Conservation (phyloP, 192 early-diverging fungal genomes). For the Gonapodya sp. region DNA sequence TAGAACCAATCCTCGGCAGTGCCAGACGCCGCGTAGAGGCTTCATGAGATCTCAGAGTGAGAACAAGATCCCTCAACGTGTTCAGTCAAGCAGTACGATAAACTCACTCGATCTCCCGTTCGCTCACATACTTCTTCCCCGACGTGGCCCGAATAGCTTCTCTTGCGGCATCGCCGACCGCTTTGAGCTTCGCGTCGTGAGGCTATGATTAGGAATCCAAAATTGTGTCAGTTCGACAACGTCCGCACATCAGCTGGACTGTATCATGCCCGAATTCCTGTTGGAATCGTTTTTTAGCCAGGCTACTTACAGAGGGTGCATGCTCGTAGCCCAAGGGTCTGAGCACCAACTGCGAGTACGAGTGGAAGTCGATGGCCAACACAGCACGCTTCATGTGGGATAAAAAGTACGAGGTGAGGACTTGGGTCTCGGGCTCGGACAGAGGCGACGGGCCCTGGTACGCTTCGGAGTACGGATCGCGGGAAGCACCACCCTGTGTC, state of each 20-base stretch:
- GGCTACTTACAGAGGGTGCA: conserved; percentile 15
- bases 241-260: neutral
- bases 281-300: no score
- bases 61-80: no score
- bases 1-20: conserved; percentile 34
- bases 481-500: conserved; percentile 25
- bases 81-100: no score
- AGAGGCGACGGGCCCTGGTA: conserved; percentile 29
- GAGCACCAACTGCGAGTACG: conserved; percentile 41
- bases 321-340: conserved; percentile 25
- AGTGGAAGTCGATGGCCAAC: conserved; percentile 11
- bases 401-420: conserved; percentile 30
- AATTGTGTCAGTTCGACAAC: no score
- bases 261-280: neutral
- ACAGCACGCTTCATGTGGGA: neutral
- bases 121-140: conserved; percentile 36
- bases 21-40: conserved; percentile 44
- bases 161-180: conserved; percentile 25
- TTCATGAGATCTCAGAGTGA: neutral
- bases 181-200: conserved; percentile 2
- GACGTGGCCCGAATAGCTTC: conserved; percentile 23
- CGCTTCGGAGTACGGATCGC: conserved; percentile 34
- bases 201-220: neutral
- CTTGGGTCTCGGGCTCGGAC: conserved; percentile 33
- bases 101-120: conserved; percentile 28